These are phyloP conservation scores for Arthroderma sp. DNA, from an alignment of 2,329 filamentous ascomycete genomes.

Conservation along the genomic window DNA sequence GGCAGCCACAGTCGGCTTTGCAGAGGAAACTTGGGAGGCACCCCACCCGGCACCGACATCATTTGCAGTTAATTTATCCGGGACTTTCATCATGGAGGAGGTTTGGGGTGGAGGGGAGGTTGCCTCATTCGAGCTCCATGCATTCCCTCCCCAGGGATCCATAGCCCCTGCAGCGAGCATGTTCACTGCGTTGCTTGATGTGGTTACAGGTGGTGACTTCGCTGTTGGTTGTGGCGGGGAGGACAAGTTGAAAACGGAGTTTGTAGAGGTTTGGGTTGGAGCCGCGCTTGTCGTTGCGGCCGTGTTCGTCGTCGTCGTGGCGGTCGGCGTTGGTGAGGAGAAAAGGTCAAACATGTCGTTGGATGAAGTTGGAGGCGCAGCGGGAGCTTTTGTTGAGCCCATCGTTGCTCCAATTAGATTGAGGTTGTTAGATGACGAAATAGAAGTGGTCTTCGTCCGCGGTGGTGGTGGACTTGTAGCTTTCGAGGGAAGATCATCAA, in stretches of 20 bases:
- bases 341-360: constrained; percentile 74
- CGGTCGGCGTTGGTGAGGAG: constrained; percentile 31
- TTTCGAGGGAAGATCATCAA: constrained; percentile 56
- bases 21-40: constrained; percentile 21
- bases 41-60: constrained; percentile 58
- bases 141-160: constrained; percentile 78
- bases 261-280: constrained; percentile 27
- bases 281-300: constrained; percentile 29
- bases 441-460: constrained; percentile 35
- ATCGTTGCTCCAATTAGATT: constrained; percentile 10
- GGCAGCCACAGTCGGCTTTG: constrained; percentile 47
- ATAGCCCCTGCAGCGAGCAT: constrained; percentile 28
- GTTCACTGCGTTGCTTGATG: constrained; percentile 29
- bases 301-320: constrained; percentile 23
- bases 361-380: constrained; percentile 39
- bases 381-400: constrained; percentile 28
- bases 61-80: constrained; percentile 38
- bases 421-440: constrained; percentile 38
- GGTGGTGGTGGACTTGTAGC: neutral
- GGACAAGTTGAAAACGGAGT: constrained; percentile 75
- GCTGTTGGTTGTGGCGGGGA: constrained; percentile 23
- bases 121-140: constrained; percentile 59
- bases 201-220: constrained; percentile 17
- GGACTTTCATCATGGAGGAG: constrained; percentile 28
- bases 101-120: constrained; percentile 34